These are phyloP conservation scores for Alectoria sarmentosa DNA, from an alignment of 495 filamentous ascomycete genomes.

Conservation along the genomic window DNA sequence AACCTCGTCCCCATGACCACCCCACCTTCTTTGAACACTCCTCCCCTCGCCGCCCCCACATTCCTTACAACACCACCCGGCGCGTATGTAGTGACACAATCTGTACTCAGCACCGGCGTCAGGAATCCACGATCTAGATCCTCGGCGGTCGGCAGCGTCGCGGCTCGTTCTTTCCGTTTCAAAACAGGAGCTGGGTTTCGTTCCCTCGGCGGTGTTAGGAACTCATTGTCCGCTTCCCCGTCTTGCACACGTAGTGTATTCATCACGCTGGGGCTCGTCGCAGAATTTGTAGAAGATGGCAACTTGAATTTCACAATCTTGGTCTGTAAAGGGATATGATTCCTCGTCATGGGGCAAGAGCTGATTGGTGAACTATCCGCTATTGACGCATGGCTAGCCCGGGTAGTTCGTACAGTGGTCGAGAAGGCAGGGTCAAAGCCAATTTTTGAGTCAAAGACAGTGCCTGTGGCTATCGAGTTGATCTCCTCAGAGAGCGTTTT, in stretches of 20 bases:
- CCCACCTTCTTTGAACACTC: slow-evolving; percentile 31
- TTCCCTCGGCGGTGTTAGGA: not conserved
- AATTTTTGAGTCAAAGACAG: not conserved
- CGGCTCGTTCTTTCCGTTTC: not conserved
- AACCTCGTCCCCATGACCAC: slow-evolving; percentile 39
- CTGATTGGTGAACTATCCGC: not conserved
- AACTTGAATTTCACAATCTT: not conserved
- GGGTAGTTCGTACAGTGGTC: not conserved
- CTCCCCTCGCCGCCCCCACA: slow-evolving; percentile 30
- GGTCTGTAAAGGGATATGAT: not conserved
- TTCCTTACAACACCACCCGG: slow-evolving; percentile 27
- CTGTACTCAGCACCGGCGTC: slow-evolving; percentile 26
- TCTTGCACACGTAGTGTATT: not conserved
- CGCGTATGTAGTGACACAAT: slow-evolving; percentile 34
- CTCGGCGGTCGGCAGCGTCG: not conserved
- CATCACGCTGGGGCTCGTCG: not conserved
- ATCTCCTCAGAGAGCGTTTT: slow-evolving; percentile 1
- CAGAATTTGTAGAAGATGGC: not conserved
- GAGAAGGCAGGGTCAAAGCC: not conserved
- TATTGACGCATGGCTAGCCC: not conserved
- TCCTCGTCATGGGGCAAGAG: not conserved
- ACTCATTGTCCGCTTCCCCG: not conserved
- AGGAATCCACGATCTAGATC: slow-evolving; percentile 19
- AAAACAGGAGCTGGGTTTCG: not conserved
- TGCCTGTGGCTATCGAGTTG: not conserved